These are phyloP conservation scores for Fraxinus albicans DNA, from an alignment of 305 asterid species.

Conservation along the genomic window DNA sequence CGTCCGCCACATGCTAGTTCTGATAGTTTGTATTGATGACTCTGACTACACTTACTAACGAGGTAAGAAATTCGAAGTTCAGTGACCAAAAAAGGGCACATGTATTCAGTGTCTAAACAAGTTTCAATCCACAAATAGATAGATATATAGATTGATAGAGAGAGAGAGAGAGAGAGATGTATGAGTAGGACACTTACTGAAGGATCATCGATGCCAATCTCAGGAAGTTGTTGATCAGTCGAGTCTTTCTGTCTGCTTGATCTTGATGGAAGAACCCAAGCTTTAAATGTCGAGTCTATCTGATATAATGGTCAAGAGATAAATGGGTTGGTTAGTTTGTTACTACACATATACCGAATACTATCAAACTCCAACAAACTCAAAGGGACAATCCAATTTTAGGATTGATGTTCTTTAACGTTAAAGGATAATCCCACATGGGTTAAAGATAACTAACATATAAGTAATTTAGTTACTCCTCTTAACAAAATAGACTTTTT, in stretches of 20 bases:
- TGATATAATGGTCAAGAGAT: conserved; percentile 24
- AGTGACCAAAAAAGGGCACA: background rate
- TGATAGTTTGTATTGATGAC: too few species aligned
- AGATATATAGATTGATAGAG: background rate
- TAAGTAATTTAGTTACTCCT: background rate
- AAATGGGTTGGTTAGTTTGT: conserved; percentile 15
- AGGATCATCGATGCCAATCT: conserved; percentile 75
- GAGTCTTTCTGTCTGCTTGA: conserved; percentile 33
- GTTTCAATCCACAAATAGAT: background rate
- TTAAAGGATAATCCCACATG: background rate
- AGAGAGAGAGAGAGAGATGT: background rate
- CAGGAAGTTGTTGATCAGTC: conserved; percentile 44
- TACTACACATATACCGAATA: background rate
- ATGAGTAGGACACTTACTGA: conserved; percentile 40
- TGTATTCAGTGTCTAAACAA: background rate
- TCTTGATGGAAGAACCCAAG: conserved; percentile 70
- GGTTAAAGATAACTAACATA: background rate
- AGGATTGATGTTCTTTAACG: background rate
- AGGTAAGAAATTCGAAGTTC: background rate
- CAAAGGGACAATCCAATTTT: background rate
- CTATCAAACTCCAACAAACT: background rate
- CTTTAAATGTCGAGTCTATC: conserved; percentile 67
- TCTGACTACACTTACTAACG: background rate
- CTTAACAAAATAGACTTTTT: background rate
- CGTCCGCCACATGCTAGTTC: background rate